Conservation (phyloP, 306 rosid genomes). For the Inga oerstediana region DNA sequence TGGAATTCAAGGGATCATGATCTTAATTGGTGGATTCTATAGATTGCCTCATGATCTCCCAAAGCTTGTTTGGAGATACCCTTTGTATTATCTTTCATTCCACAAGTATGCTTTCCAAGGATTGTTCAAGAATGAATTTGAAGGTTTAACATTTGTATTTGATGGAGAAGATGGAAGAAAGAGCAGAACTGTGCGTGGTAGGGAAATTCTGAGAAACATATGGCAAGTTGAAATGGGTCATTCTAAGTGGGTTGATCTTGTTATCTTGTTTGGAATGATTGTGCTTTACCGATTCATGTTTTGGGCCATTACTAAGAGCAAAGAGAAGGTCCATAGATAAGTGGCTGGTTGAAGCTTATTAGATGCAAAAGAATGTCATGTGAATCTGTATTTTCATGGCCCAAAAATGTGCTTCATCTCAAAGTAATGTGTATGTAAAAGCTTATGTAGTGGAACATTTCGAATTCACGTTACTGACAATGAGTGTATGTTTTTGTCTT, state of each 20-base stretch:
- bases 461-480: no score
- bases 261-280: slow-evolving; percentile 47
- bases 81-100: slow-evolving; percentile 47
- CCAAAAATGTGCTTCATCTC: no score
- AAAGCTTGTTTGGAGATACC: slow-evolving; percentile 42
- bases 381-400: background rate
- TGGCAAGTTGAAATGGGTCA: slow-evolving; percentile 41
- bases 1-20: slow-evolving; percentile 63
- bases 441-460: no score
- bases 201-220: slow-evolving; percentile 31
- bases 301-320: slow-evolving; percentile 36
- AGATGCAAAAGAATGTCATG: background rate
- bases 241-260: slow-evolving; percentile 57
- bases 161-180: background rate
- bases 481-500: no score
- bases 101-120: slow-evolving; percentile 59
- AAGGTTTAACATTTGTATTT: slow-evolving; percentile 34
- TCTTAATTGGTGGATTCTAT: slow-evolving; percentile 48
- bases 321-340: slow-evolving; percentile 29
- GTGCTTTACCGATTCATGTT: slow-evolving; percentile 43
- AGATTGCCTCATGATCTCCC: slow-evolving; percentile 53
- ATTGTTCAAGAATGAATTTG: slow-evolving; percentile 54
- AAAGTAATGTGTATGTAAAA: no score
- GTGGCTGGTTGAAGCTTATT: background rate
- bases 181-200: slow-evolving; percentile 25